These are phyloP conservation scores for Starmerella stellata DNA, from an alignment of 805 yeast genomes.

Conservation along the genomic window DNA sequence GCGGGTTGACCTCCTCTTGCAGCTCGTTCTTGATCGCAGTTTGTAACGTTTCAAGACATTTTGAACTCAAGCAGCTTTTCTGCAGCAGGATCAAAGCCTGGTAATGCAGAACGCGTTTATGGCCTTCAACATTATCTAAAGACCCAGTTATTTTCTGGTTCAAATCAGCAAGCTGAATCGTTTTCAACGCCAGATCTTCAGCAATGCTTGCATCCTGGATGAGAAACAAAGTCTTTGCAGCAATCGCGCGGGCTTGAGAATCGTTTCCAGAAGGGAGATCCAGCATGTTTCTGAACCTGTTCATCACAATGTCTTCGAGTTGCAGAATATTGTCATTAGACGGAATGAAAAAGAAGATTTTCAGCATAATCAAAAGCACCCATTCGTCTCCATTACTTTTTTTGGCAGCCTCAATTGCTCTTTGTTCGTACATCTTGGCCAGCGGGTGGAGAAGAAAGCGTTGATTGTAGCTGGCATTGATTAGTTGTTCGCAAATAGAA, in stretches of 20 bases:
- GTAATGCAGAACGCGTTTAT: constrained; percentile 46
- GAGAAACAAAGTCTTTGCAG: constrained; percentile 23
- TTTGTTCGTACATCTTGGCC: constrained; percentile 27
- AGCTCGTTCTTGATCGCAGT: constrained; percentile 17
- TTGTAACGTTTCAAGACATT: constrained; percentile 14
- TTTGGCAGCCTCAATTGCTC: neutral
- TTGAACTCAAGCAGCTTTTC: constrained; percentile 18
- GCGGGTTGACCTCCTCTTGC: constrained; percentile 56
- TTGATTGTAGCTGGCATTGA: constrained; percentile 31
- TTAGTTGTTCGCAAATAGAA: constrained; percentile 16
- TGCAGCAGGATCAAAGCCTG: constrained; percentile 33
- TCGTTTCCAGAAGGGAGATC: constrained; percentile 21
- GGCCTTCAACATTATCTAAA: constrained; percentile 35
- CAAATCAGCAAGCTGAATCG: constrained; percentile 28
- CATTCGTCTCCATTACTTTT: constrained; percentile 23
- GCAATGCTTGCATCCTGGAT: neutral
- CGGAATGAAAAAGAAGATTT: constrained; percentile 34
- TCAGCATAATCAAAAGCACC: constrained; percentile 34
- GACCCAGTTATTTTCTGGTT: constrained; percentile 9
- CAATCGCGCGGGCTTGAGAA: constrained; percentile 25
- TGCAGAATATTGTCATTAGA: constrained; percentile 38
- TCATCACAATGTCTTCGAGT: constrained; percentile 40
- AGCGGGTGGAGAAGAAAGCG: constrained; percentile 50
- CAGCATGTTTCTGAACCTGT: constrained; percentile 6
- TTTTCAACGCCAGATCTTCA: constrained; percentile 27